phyloP scores from a whole-genome alignment of 2,329 filamentous ascomycete species.

The Neoscytalidium dimidiatum region DNA sequence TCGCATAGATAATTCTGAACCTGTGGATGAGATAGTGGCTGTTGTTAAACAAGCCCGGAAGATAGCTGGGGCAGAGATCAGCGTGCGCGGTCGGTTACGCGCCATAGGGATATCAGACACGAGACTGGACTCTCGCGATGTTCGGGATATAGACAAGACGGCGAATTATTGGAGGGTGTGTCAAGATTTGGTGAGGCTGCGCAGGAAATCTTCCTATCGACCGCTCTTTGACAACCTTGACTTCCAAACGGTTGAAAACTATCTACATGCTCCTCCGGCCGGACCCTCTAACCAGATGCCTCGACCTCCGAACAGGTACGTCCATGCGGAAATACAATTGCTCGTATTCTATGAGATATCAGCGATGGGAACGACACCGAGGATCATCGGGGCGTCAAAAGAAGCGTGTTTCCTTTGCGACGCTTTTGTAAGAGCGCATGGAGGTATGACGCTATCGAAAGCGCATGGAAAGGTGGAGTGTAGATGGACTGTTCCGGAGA shows the following conservation, averaged over 20 bases:
- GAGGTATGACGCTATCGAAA: not conserved
- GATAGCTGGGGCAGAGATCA: not conserved
- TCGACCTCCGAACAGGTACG: not conserved
- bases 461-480: not conserved
- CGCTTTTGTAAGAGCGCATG: not conserved
- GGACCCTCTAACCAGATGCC: not conserved
- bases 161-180: not conserved
- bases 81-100: not conserved
- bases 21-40: not conserved
- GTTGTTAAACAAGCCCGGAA: not conserved
- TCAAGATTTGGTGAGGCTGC: not conserved
- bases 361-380: not conserved
- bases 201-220: not conserved
- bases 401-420: slow-evolving; percentile 1
- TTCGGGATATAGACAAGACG: not conserved
- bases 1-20: not conserved
- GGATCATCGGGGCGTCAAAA: not conserved
- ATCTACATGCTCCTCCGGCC: not conserved
- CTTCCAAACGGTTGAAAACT: not conserved
- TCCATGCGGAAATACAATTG: not conserved
- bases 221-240: not conserved
- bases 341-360: not conserved
- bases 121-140: no score
- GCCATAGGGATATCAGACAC: not conserved
- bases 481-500: not conserved